Conservation (phyloP, 768 basidiomycete genomes). For the Boletus vermiculosoides region DNA sequence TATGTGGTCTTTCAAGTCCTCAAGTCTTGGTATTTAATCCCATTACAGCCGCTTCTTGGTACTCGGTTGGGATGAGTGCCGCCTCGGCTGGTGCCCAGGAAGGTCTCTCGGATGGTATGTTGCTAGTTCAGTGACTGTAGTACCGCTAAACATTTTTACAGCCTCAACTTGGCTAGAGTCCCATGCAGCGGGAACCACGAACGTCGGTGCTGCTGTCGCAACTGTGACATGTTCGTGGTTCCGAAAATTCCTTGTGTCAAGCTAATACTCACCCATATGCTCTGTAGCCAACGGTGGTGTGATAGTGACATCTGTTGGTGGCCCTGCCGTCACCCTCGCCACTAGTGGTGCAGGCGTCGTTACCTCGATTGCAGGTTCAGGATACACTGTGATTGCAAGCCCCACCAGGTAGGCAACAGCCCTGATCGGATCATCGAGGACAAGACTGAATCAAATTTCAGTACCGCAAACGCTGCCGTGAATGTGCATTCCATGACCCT, state of each 20-base stretch:
- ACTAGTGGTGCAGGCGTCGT: conserved; percentile 36
- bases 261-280: not conserved
- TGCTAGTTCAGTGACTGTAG: not conserved
- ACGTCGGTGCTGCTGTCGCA: conserved; percentile 7
- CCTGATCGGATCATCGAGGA: not conserved
- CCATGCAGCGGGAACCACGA: conserved; percentile 1
- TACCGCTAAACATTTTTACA: not conserved
- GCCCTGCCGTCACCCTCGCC: conserved; percentile 60
- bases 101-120: conserved; percentile 21
- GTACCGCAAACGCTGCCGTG: conserved; percentile 17
- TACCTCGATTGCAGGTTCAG: conserved; percentile 52
- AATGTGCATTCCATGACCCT: conserved; percentile 15
- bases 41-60: conserved; percentile 17
- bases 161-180: conserved; percentile 20
- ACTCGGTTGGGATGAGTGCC: conserved; percentile 14
- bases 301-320: conserved; percentile 59
- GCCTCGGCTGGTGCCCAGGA: conserved; percentile 15
- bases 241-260: not conserved
- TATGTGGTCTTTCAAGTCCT: not conserved
- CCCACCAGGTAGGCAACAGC: conserved; percentile 14
- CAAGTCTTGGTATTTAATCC: not conserved
- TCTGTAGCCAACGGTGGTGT: conserved; percentile 51
- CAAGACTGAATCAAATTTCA: conserved; percentile 1
- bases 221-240: conserved; percentile 27
- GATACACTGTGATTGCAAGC: conserved; percentile 30